These are phyloP conservation scores for Carex sylvatica DNA, from an alignment of 202 grass and related monocot species.

Conservation along the genomic window DNA sequence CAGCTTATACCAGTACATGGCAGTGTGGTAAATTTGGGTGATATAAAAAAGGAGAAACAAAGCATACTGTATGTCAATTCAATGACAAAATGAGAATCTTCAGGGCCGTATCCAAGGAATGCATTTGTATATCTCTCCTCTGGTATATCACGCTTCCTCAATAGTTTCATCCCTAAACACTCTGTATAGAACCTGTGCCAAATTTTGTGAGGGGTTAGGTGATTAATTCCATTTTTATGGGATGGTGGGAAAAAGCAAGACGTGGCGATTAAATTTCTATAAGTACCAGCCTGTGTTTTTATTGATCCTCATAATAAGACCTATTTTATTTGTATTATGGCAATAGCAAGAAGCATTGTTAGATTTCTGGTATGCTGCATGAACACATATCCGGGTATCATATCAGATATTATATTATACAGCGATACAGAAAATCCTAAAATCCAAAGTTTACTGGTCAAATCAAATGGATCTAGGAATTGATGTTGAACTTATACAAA, in stretches of 20 bases:
- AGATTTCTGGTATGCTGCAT: not conserved
- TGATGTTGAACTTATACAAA: conserved; percentile 1
- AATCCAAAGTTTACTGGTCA: not conserved
- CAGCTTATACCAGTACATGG: not conserved
- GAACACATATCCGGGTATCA: not conserved
- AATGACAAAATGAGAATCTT: conserved; percentile 92
- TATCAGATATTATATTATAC: not conserved
- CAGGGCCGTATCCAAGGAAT: conserved; percentile 89
- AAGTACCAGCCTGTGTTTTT: not conserved
- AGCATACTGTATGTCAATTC: conserved; percentile 97
- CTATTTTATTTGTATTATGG: not conserved
- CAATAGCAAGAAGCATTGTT: not conserved
- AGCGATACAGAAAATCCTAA: not conserved
- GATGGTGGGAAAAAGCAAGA: not conserved
- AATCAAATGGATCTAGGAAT: not conserved
- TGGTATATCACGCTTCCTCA: conserved; percentile 85
- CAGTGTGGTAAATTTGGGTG: not conserved
- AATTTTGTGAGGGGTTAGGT: not conserved
- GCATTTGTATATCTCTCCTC: conserved; percentile 99
- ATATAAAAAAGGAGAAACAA: conserved; percentile 4
- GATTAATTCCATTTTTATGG: not conserved
- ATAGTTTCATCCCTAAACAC: conserved; percentile 93
- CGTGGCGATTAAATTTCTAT: not conserved
- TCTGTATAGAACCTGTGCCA: conserved; percentile 87
- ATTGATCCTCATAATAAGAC: not conserved